Base-by-base conservation (phyloP, 1,284 basidiomycete species). In the Ceratobasidium sp. region DNA sequence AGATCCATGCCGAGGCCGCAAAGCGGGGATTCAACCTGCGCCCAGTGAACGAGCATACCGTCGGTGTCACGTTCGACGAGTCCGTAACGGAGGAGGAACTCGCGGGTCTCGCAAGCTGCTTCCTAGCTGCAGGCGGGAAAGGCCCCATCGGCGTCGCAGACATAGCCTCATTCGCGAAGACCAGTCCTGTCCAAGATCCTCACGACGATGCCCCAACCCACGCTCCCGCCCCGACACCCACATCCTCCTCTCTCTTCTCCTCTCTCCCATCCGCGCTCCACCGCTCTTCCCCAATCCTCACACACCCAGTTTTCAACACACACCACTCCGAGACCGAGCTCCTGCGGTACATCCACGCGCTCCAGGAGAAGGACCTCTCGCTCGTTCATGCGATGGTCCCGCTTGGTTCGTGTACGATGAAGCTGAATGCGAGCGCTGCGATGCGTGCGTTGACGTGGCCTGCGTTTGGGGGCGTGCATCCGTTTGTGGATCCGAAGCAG, bases 281-380 rank as follows among this genome's bases (percentile, higher is more conserved):
- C 51, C 92, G 97, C 74, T 90, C 90, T 8, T 93, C 93, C 2
- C 83, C 88, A 65, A 95, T 91, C 85, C 87, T 99, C 24, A 88
- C 90, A 2, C 95, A 99, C 82, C 88, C 93, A 0, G 94, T 98
- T 56, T 99, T 98, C 86, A 96, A 96, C 85, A 89, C 91, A 69
- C 93, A 99, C 82, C 97, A 98, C 82, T 97, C 95, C 8, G 97
- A 99, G 86, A 99, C 97, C 1, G 95, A 98, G 85, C 95, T 99
- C 93, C 87, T 99, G 64, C 94, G 96, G 59, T 98, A 98, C 85
- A 95, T 99, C 82, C 91, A 96, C 84, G 91, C 95, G 79, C 89
- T 99, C 59, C 95, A 97, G 79, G 91, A 91, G 73, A 99, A 99
- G 86, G 97, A 99, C 82, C 89, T 99, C 74, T 94, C 95, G 44